phyloP scores from a whole-genome alignment of 2,329 filamentous ascomycete genomes.

The Thielaviopsis euricoi region DNA sequence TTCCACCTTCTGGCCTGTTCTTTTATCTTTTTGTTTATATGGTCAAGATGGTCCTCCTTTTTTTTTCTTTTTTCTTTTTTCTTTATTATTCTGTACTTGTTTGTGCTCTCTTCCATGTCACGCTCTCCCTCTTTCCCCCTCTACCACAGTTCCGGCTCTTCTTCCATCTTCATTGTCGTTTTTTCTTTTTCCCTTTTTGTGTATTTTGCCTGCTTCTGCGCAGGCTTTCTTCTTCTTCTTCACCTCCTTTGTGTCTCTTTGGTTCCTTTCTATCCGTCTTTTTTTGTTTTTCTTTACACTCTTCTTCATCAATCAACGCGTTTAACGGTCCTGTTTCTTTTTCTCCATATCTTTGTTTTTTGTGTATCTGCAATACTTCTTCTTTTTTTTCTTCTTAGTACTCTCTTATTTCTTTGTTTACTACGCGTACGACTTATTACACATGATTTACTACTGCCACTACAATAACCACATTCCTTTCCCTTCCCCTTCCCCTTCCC shows the following conservation, averaged over 20 bases:
- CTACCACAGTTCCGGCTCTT: background rate
- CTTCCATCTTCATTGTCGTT: conserved; percentile 11
- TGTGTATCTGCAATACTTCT: background rate
- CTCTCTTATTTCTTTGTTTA: background rate
- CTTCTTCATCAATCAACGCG: conserved; percentile 2
- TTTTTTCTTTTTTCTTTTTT: background rate
- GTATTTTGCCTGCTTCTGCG: no score
- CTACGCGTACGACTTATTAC: background rate
- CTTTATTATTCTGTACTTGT: background rate
- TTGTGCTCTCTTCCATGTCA: background rate
- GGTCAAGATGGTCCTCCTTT: no score
- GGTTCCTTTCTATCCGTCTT: no score
- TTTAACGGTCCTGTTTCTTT: background rate
- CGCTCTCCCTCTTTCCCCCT: background rate
- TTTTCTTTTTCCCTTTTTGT: conserved; percentile 5
- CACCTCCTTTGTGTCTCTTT: conserved; percentile 11
- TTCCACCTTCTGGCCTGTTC: background rate
- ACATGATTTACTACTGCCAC: background rate
- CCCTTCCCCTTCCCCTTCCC: no score
- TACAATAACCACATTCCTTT: background rate
- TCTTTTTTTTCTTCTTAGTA: background rate
- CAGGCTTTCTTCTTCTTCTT: background rate
- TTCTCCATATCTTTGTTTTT: background rate
- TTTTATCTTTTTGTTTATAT: background rate
- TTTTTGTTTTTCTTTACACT: conserved; percentile 2